Evolutionary conservation across 75 land plant species (phyloP), one percentile per base, ranked within the genome.

Genomic region (Selaginella moellendorffii): DNA sequence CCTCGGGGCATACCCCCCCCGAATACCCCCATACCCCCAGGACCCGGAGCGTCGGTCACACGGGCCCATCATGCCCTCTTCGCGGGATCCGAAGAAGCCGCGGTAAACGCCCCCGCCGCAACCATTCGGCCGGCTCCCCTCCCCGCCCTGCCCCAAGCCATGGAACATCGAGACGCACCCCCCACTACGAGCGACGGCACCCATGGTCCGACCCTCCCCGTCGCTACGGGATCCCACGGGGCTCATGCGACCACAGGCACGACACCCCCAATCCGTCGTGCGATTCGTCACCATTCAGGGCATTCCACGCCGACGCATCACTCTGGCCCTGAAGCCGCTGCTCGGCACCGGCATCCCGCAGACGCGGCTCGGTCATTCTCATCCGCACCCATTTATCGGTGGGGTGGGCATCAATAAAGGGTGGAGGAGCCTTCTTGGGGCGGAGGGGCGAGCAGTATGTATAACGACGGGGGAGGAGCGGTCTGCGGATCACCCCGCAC

Each of bases 1-100:
- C 59, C 59, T 8, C 24, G 59, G 59, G 59, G 59, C 23, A 56
- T 56, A 21, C 59, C 59, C 24, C 24, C 24, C 51, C 59, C 59
- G 24, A 56, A 56, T 56, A 56, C 59, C 24, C 59, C 59, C 9
- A 56, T 56, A 21, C 59, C 59, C 5, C 59, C n/a, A 8, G 25
- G 25, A 46, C 51, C 51, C 18, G 18, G 51, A 46, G 51, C 18
- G 10, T 10, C 51, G 14, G 51, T 46, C 10, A 46, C 51, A 10
- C 51, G 51, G 51, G 51, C 51, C 18, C 18, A 46, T 46, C 51
- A 46, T 46, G 51, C 51, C 51, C 10, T 46, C 10, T 46, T 46
- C 10, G 51, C 51, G 18, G 51, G 51, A 46, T 46, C 18, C 51
- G 18, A 46, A 46, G 14, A 18, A 46, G 51, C 10, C 10, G 51